These are phyloP conservation scores for Fusarium siculi DNA, from an alignment of 2,329 filamentous ascomycete genomes.

Conservation along the genomic window DNA sequence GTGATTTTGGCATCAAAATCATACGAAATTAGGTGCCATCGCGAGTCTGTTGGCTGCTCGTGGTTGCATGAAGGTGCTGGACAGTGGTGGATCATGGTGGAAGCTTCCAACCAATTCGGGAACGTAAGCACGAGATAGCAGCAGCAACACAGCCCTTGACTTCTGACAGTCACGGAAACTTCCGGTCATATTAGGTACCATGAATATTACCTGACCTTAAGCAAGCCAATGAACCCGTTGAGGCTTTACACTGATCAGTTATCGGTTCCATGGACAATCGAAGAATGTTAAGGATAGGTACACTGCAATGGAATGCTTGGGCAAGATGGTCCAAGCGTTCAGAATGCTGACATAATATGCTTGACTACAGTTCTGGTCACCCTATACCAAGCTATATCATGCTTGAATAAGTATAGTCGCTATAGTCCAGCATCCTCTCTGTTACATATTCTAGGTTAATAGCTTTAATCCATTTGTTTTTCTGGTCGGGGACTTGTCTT, in stretches of 20 bases:
- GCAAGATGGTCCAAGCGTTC: neutral
- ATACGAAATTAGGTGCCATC: slow-evolving; percentile 11
- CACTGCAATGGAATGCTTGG: neutral
- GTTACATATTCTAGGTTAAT: neutral
- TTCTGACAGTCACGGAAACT: neutral
- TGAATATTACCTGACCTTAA: neutral
- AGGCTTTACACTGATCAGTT: neutral
- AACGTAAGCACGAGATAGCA: neutral
- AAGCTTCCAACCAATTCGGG: slow-evolving; percentile 31
- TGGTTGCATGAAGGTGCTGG: slow-evolving; percentile 31
- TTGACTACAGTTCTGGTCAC: neutral
- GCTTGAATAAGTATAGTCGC: neutral
- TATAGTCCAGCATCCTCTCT: neutral
- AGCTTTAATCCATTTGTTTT: neutral
- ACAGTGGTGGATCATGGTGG: slow-evolving; percentile 34
- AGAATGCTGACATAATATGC: neutral
- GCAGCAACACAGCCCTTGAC: neutral
- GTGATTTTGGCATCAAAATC: slow-evolving; percentile 28
- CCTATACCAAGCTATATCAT: neutral
- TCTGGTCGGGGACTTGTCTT: neutral
- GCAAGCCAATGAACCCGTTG: no score
- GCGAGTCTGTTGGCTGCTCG: slow-evolving; percentile 8
- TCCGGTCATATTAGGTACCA: neutral
- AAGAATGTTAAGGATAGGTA: neutral
- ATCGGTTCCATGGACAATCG: neutral